Base-by-base conservation (phyloP, 2,329 filamentous ascomycete genomes). In the Tetracladium maxilliforme region DNA sequence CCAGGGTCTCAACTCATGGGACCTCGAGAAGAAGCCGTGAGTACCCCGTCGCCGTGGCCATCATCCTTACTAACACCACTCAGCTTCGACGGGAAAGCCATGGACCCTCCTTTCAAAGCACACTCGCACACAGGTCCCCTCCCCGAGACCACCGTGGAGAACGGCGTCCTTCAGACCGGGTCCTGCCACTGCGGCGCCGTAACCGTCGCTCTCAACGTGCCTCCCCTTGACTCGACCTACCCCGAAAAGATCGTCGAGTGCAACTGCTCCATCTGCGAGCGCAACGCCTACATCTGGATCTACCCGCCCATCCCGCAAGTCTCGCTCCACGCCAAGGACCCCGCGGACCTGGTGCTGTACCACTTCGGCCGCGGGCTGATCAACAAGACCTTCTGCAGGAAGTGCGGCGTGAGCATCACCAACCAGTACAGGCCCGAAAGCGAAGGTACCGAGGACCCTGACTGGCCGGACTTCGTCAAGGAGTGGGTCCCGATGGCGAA, bases 231-330 rank as follows among this genome's bases (percentile, higher is more conserved):
- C 36, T 47, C 35, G 1, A 35, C 39, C 25, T 27, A 32, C 15
- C 27, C 40, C 4, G 67, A 64, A 37, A 45, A 55, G 4, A 59
- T 57, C 6, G 41, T 47, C 5, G 56, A 65, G 39, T 77, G 76
- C 49, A 72, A 74, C 45, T 81, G 77, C 50, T 77, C 70, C 48
- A 65, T 76, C 34, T 76, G 75, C 42, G 38, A 34, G 37, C 63
- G 54, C 36, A 63, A 61, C 40, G 57, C 47, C 10, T 56, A 56
- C 21, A 39, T 60, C 19, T 60, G 46, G 41, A 22, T 47, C 12
- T 40, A 50, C 17, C 40, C 47, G 10, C 8, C 16, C 16, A 13
- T 13, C 18, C 22, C 18, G 15, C 44, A 44, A 31, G 31, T 50
- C 28, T 66, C 61, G 60, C 36, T 52, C 18, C 65, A 63, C 36